Conservation (phyloP, 2,329 filamentous ascomycete species). For the Alternaria sp. region DNA sequence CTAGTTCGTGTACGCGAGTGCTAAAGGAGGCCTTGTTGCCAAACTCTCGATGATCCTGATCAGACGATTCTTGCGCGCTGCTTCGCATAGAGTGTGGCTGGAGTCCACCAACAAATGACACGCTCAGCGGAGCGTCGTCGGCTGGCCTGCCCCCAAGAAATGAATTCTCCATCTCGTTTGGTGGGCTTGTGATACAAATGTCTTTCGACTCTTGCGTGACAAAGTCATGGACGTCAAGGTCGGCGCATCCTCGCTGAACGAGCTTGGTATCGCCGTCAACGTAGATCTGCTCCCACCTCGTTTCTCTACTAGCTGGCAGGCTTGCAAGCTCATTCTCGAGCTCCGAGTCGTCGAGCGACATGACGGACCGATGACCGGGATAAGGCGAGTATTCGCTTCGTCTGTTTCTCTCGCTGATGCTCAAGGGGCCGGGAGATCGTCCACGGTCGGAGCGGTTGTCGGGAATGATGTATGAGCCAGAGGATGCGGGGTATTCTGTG, state of each 20-base stretch:
- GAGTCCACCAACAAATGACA: slow-evolving; percentile 31
- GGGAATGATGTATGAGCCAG: slow-evolving; percentile 52
- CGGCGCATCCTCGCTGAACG: slow-evolving; percentile 40
- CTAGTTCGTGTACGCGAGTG: slow-evolving; percentile 42
- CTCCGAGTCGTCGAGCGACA: slow-evolving; percentile 49
- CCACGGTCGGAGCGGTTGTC: slow-evolving; percentile 29
- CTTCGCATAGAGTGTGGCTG: slow-evolving; percentile 19
- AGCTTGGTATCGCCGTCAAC: slow-evolving; percentile 48
- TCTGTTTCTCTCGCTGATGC: slow-evolving; percentile 34
- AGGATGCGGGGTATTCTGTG: slow-evolving; percentile 54
- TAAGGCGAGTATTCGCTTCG: slow-evolving; percentile 47
- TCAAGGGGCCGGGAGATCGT: slow-evolving; percentile 27
- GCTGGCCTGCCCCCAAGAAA: slow-evolving; percentile 32
- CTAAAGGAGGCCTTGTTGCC: slow-evolving; percentile 43
- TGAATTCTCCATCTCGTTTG: slow-evolving; percentile 38
- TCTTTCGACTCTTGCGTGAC: slow-evolving; percentile 40
- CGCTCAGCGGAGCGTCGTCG: slow-evolving; percentile 35
- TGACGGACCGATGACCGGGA: slow-evolving; percentile 42
- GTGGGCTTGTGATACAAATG: slow-evolving; percentile 45
- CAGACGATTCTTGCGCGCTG: slow-evolving; percentile 12
- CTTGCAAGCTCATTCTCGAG: slow-evolving; percentile 45
- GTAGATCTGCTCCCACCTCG: slow-evolving; percentile 49
- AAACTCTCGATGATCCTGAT: slow-evolving; percentile 21
- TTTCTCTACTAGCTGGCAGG: slow-evolving; percentile 43
- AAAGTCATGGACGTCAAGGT: slow-evolving; percentile 43